phyloP scores from a whole-genome alignment of 495 filamentous ascomycete species.

The Cercophora newfieldiana region DNA sequence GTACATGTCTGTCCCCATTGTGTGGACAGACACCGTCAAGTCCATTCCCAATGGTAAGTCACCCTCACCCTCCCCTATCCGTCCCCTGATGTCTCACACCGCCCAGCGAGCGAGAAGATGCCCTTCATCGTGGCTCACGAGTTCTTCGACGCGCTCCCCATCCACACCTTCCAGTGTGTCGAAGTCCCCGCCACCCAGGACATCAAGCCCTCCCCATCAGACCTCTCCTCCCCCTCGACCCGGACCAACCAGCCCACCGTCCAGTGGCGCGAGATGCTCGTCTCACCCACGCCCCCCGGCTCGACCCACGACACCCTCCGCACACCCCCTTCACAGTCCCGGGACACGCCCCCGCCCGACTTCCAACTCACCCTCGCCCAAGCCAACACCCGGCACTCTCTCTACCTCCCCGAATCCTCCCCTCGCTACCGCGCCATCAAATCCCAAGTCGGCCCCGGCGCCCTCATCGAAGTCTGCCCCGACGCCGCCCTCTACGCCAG shows the following conservation, averaged over 20 bases:
- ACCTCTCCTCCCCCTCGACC: constrained; percentile 47
- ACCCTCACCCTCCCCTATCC: constrained; percentile 15
- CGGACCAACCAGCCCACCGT: constrained; percentile 47
- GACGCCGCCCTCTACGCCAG: constrained; percentile 74
- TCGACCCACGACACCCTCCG: constrained; percentile 45
- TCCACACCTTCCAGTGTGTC: constrained; percentile 85
- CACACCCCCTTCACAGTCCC: constrained; percentile 57
- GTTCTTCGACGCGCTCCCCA: constrained; percentile 98
- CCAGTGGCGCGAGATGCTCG: constrained; percentile 87
- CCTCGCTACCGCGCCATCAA: constrained; percentile 76
- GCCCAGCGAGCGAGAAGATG: constrained; percentile 57
- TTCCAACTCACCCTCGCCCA: constrained; percentile 81
- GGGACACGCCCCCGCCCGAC: constrained; percentile 58
- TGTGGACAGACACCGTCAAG: constrained; percentile 91
- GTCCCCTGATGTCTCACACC: not conserved
- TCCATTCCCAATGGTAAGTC: constrained; percentile 61
- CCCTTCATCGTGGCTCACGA: constrained; percentile 96
- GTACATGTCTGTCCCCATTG: constrained; percentile 65
- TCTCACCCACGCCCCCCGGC: constrained; percentile 63
- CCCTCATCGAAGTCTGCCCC: constrained; percentile 85
- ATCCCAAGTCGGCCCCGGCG: constrained; percentile 53
- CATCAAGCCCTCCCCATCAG: constrained; percentile 39
- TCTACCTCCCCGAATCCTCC: constrained; percentile 82
- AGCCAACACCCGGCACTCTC: constrained; percentile 72
- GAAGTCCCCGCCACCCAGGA: constrained; percentile 50